Percentiles rank a stretch among this genome's conserved stretches.
phyloP scores from a whole-genome alignment of 371 early-diverging fungal genomes.

The Mortierella sp. region DNA sequence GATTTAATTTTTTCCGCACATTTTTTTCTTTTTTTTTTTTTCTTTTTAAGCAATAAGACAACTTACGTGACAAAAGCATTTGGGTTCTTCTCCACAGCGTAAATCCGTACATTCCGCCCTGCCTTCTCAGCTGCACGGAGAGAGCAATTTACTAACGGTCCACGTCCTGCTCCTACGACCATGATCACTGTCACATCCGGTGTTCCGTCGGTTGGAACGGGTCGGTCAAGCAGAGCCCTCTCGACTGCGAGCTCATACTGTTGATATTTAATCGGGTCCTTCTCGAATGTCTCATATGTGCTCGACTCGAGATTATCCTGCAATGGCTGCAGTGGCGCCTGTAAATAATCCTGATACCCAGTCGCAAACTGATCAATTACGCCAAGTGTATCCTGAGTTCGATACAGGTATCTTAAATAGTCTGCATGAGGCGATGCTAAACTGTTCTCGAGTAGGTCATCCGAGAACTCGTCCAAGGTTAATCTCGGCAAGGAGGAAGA shows the following conservation, averaged over 20 bases:
- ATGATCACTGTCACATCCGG: conserved; percentile 76
- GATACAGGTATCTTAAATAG: conserved; percentile 78
- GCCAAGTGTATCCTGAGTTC: conserved; percentile 70
- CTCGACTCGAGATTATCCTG: conserved; percentile 94
- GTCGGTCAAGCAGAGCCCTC: conserved; percentile 39
- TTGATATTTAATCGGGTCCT: conserved; percentile 92
- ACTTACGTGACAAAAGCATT: conserved; percentile 91
- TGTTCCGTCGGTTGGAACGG: conserved; percentile 20
- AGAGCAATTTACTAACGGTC: conserved; percentile 87
- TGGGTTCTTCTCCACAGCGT: conserved; percentile 96
- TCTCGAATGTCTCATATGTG: conserved; percentile 95
- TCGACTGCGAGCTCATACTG: conserved; percentile 84
- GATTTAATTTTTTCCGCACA: conserved; percentile 4
- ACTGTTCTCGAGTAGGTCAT: conserved; percentile 43
- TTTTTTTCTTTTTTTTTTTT: not conserved
- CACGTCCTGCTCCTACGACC: conserved; percentile 88
- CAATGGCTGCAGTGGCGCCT: conserved; percentile 91
- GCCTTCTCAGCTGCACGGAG: conserved; percentile 82
- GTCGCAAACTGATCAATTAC: conserved; percentile 79
- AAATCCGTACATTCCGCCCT: conserved; percentile 72
- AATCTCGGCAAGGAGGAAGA: conserved; percentile 42
- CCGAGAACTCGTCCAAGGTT: conserved; percentile 43
- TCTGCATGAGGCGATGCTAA: conserved; percentile 68
- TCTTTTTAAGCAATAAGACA: not conserved
- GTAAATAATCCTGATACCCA: conserved; percentile 91